Evolutionary conservation across 441 rosid genomes (phyloP).

Genomic region (Euphorbia celastroides): DNA sequence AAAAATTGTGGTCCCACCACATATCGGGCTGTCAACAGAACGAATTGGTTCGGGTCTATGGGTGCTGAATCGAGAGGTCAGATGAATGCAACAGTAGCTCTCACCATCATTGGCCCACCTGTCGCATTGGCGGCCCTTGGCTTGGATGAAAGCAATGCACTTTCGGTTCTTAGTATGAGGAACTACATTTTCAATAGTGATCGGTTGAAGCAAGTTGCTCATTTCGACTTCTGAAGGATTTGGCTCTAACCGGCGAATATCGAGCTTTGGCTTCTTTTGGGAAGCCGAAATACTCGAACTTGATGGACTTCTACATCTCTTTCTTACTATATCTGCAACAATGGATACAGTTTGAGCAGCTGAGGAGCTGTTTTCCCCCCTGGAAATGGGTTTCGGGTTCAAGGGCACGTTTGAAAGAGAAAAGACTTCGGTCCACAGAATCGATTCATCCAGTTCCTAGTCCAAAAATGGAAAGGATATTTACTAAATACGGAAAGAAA

Average conservation of each 20-base stretch:
- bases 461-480: slow-evolving; percentile 18
- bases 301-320: slow-evolving; percentile 35
- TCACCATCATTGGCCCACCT: slow-evolving; percentile 99
- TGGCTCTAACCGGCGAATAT: slow-evolving; percentile 87
- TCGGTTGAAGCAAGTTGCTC: slow-evolving; percentile 35
- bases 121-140: slow-evolving; percentile 95
- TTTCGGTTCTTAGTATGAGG: slow-evolving; percentile 63
- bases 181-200: slow-evolving; percentile 51
- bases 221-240: slow-evolving; percentile 53
- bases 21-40: slow-evolving; percentile 57
- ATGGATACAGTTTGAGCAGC: slow-evolving; percentile 42
- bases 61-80: slow-evolving; percentile 86
- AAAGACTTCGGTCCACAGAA: slow-evolving; percentile 77
- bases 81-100: slow-evolving; percentile 93
- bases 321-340: slow-evolving; percentile 39
- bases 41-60: slow-evolving; percentile 47
- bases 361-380: slow-evolving; percentile 93
- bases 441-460: slow-evolving; percentile 79
- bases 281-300: slow-evolving; percentile 45
- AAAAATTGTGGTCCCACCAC: slow-evolving; percentile 95
- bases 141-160: slow-evolving; percentile 86
- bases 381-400: slow-evolving; percentile 66
- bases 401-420: slow-evolving; percentile 58
- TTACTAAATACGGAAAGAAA: slow-evolving; percentile 6
- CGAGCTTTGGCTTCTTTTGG: slow-evolving; percentile 90